Percentiles rank a stretch among this genome's conserved stretches.
These are phyloP conservation scores for Penicillium salamii DNA, from an alignment of 495 filamentous ascomycete genomes.

Conservation along the genomic window DNA sequence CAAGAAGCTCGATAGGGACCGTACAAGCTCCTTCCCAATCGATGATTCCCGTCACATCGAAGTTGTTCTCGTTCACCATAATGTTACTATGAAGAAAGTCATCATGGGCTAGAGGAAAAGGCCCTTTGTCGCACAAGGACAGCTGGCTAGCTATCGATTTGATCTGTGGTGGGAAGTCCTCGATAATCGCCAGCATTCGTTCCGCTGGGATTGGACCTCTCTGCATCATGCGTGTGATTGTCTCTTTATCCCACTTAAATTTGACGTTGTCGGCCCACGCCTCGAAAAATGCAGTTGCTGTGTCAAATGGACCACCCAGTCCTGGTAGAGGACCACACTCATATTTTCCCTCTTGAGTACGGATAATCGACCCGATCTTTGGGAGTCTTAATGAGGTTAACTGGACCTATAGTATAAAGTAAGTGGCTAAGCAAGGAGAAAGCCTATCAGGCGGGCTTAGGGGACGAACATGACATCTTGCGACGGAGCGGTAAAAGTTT, in stretches of 20 bases:
- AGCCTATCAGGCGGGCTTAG: background rate
- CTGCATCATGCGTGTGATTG: background rate
- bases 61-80: conserved; percentile 26
- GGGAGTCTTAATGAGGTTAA: conserved; percentile 6
- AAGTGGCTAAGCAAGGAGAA: background rate
- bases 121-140: conserved; percentile 1
- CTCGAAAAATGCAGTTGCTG: conserved; percentile 13
- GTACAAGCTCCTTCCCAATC: conserved; percentile 35
- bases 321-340: conserved; percentile 8
- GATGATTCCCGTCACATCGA: conserved; percentile 26
- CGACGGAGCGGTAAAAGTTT: conserved; percentile 4
- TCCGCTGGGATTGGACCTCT: conserved; percentile 1
- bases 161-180: conserved; percentile 7
- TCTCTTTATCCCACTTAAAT: conserved; percentile 4
- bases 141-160: conserved; percentile 7
- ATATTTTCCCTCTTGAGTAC: conserved; percentile 1
- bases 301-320: conserved; percentile 7
- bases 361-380: conserved; percentile 9
- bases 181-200: background rate
- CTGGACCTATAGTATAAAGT: conserved; percentile 4
- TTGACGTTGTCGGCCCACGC: conserved; percentile 10
- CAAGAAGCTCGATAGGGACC: conserved; percentile 20
- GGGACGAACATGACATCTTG: conserved; percentile 1
- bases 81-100: conserved; percentile 37
- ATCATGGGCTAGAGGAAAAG: conserved; percentile 19